These are phyloP conservation scores for Nannochloris sp. DNA, from an alignment of 139 green algal species.

Conservation along the genomic window DNA sequence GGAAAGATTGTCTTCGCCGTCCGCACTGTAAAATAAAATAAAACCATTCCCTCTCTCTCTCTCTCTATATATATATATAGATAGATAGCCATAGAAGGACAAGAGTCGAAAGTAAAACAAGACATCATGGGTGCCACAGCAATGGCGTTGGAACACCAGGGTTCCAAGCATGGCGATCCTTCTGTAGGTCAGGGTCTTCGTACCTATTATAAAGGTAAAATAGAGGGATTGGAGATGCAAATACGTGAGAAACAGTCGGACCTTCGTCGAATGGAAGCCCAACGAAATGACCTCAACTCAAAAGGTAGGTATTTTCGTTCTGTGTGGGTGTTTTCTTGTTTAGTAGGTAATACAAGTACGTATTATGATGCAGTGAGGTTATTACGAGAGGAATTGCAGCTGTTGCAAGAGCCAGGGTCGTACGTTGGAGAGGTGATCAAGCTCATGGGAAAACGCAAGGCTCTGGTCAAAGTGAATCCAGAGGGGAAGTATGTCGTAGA, in stretches of 20 bases:
- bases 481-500: slow-evolving; percentile 99
- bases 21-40: too few species aligned
- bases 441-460: slow-evolving; percentile 99
- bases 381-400: slow-evolving; percentile 92
- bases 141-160: background rate
- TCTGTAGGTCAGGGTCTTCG: slow-evolving; percentile 36
- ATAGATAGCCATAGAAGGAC: too few species aligned
- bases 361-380: slow-evolving; percentile 69
- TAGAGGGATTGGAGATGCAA: slow-evolving; percentile 89
- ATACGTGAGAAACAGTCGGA: slow-evolving; percentile 89
- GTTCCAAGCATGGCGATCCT: too few species aligned
- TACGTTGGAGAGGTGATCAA: slow-evolving; percentile 99
- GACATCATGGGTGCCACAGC: slow-evolving; percentile 1
- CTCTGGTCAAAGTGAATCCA: slow-evolving; percentile 97
- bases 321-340: background rate
- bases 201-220: slow-evolving; percentile 80
- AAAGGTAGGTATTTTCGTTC: slow-evolving; percentile 58
- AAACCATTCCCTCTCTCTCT: too few species aligned
- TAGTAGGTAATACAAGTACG: background rate
- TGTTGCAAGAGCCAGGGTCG: slow-evolving; percentile 96
- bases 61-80: too few species aligned
- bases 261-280: slow-evolving; percentile 89
- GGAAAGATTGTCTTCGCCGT: slow-evolving; percentile 34
- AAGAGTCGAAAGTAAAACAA: too few species aligned
- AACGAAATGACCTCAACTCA: slow-evolving; percentile 95